A percentile compares a stretch with the other conserved stretches of the same genome.
Evolutionary conservation across 1,284 basidiomycete species (phyloP).

Genomic region (Ustilago shanxiensis): DNA sequence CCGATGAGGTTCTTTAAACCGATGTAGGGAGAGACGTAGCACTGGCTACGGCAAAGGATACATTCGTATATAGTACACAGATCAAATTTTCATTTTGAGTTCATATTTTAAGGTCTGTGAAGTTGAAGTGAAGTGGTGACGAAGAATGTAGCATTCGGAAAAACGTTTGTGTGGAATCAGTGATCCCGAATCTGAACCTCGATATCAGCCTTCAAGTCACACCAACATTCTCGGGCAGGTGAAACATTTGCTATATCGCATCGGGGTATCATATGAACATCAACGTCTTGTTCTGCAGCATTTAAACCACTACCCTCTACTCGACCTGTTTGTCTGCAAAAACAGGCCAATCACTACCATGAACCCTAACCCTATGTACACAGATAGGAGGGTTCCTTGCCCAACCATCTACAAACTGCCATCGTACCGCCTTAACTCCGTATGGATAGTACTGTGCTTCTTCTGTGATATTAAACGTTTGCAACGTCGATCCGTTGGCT

Average conservation of each 20-base stretch:
- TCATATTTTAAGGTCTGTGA: too few relatives aligned
- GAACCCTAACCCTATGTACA: constrained; percentile 37
- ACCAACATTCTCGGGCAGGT: too few relatives aligned
- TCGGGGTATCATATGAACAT: not conserved
- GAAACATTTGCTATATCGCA: not conserved
- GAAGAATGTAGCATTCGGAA: too few relatives aligned
- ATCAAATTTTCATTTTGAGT: not conserved
- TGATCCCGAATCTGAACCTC: too few relatives aligned
- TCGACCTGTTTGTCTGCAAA: constrained; percentile 13
- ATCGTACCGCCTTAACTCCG: constrained; percentile 29
- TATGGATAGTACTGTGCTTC: constrained; percentile 34
- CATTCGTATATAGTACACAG: constrained; percentile 9
- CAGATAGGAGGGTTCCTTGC: constrained; percentile 33
- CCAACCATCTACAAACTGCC: constrained; percentile 50
- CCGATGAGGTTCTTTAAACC: constrained; percentile 67
- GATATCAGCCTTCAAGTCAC: too few relatives aligned
- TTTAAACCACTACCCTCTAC: not conserved
- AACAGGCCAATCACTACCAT: constrained; percentile 30
- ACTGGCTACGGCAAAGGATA: too few relatives aligned
- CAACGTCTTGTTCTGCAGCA: not conserved
- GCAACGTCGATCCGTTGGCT: constrained; percentile 37
- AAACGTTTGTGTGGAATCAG: too few relatives aligned
- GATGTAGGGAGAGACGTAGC: too few relatives aligned
- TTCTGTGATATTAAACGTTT: constrained; percentile 33
- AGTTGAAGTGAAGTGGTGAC: too few relatives aligned